phyloP scores from a whole-genome alignment of 306 rosid species.

The Trifolium pratense region DNA sequence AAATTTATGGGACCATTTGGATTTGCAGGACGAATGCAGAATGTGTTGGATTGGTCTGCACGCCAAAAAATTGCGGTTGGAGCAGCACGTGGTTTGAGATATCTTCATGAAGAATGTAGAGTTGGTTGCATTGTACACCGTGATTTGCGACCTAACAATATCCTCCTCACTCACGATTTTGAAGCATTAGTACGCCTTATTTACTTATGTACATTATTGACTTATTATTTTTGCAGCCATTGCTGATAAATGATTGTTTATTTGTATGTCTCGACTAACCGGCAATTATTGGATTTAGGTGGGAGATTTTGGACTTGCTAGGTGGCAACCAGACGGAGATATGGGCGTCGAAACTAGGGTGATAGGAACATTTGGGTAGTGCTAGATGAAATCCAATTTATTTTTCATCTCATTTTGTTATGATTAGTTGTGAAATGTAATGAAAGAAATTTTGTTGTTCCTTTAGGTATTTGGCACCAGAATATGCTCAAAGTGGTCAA shows the following conservation, averaged over 20 bases:
- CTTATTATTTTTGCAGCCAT: not conserved
- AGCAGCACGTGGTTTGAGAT: conserved; percentile 97
- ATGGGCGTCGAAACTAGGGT: conserved; percentile 93
- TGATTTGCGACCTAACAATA: conserved; percentile 92
- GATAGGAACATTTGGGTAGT: conserved; percentile 91
- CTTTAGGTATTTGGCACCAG: conserved; percentile 91
- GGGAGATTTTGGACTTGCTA: conserved; percentile 99
- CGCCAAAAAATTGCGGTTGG: conserved; percentile 87
- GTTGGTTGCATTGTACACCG: conserved; percentile 99
- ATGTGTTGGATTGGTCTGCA: conserved; percentile 75
- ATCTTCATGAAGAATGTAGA: conserved; percentile 98
- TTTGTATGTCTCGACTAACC: conserved; percentile 36
- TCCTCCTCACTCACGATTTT: conserved; percentile 96
- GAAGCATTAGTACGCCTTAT: conserved; percentile 79
- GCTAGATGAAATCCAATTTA: conserved; percentile 1
- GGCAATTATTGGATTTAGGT: conserved; percentile 61
- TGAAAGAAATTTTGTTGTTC: conserved; percentile 19
- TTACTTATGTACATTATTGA: conserved; percentile 16
- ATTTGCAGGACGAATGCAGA: conserved; percentile 63
- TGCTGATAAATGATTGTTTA: not conserved
- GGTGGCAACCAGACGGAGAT: conserved; percentile 98
- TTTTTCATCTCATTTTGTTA: conserved; percentile 21
- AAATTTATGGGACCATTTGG: conserved; percentile 16
- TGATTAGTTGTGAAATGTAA: conserved; percentile 19
- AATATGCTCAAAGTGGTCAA: conserved; percentile 97